A percentile compares a stretch with the other conserved stretches of the same genome.
These are phyloP conservation scores for Crassisporium funariophilum DNA, from an alignment of 768 basidiomycete genomes.

Conservation along the genomic window DNA sequence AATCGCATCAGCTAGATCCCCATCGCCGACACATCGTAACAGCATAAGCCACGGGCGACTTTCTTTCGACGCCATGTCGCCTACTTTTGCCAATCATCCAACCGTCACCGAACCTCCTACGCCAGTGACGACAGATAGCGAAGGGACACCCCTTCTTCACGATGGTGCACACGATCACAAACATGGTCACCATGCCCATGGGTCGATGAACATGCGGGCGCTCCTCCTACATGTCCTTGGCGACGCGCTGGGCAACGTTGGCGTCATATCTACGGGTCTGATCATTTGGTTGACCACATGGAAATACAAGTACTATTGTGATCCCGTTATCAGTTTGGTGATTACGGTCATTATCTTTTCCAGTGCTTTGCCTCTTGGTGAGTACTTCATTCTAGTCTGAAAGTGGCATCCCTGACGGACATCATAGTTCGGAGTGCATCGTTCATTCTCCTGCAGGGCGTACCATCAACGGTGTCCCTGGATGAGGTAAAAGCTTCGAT, in stretches of 20 bases:
- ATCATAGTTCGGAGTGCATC: slow-evolving; percentile 89
- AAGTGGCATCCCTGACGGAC: too few species aligned
- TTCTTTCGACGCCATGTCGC: slow-evolving; percentile 26
- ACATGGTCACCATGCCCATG: slow-evolving; percentile 38
- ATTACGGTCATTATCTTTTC: slow-evolving; percentile 98
- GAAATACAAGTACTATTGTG: slow-evolving; percentile 87
- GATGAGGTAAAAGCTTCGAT: slow-evolving; percentile 89
- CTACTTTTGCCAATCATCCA: slow-evolving; percentile 4
- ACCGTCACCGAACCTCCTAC: slow-evolving; percentile 11
- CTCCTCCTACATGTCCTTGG: slow-evolving; percentile 93
- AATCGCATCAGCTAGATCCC: slow-evolving; percentile 60
- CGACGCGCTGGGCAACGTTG: slow-evolving; percentile 97
- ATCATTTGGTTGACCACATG: slow-evolving; percentile 91
- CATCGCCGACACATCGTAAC: slow-evolving; percentile 37
- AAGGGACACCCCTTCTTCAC: slow-evolving; percentile 49
- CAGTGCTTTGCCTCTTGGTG: slow-evolving; percentile 88
- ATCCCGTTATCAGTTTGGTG: slow-evolving; percentile 89
- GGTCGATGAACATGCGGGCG: slow-evolving; percentile 98
- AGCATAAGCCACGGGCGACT: slow-evolving; percentile 25
- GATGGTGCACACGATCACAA: slow-evolving; percentile 14
- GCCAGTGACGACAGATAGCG: slow-evolving; percentile 23
- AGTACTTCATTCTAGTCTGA: not conserved
- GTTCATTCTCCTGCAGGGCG: slow-evolving; percentile 93
- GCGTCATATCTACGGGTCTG: slow-evolving; percentile 93
- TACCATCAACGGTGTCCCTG: slow-evolving; percentile 85